A percentile compares a stretch with the other conserved stretches of the same genome.
phyloP scores from a whole-genome alignment of 202 grass and related monocot species.

The Panicum hallii region DNA sequence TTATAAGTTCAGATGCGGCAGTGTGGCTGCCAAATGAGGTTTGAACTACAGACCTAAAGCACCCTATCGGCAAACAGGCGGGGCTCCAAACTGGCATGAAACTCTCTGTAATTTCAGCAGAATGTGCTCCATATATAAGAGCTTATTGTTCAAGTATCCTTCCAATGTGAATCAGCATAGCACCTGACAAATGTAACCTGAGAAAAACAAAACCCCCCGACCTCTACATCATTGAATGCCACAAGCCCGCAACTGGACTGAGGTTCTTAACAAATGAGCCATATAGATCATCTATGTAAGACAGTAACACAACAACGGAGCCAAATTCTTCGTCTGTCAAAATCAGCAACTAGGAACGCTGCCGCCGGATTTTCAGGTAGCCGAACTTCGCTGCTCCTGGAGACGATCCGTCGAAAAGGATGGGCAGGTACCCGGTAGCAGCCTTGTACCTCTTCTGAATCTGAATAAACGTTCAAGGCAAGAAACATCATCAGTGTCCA shows the following conservation, averaged over 20 bases:
- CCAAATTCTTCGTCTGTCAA: not conserved
- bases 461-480: constrained; percentile 45
- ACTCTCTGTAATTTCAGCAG: no score
- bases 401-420: constrained; percentile 69
- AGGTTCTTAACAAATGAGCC: not conserved
- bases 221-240: not conserved
- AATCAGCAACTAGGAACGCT: not conserved
- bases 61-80: no score
- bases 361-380: constrained; percentile 70
- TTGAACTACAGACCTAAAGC: no score
- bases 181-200: not conserved
- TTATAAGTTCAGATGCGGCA: no score
- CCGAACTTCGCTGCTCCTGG: constrained; percentile 80
- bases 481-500: not conserved
- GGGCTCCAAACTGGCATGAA: no score
- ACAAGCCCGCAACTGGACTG: not conserved
- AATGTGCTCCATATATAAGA: not conserved
- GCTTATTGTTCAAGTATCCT: not conserved
- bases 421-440: constrained; percentile 66
- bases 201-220: not conserved
- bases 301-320: not conserved
- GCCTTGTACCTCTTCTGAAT: constrained; percentile 90
- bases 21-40: no score
- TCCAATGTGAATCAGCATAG: not conserved
- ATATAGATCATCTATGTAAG: no score